Percentiles rank a stretch among this genome's conserved stretches.
Conservation (phyloP, 495 filamentous ascomycete species). For the Aspergillus sclerotioniger region DNA sequence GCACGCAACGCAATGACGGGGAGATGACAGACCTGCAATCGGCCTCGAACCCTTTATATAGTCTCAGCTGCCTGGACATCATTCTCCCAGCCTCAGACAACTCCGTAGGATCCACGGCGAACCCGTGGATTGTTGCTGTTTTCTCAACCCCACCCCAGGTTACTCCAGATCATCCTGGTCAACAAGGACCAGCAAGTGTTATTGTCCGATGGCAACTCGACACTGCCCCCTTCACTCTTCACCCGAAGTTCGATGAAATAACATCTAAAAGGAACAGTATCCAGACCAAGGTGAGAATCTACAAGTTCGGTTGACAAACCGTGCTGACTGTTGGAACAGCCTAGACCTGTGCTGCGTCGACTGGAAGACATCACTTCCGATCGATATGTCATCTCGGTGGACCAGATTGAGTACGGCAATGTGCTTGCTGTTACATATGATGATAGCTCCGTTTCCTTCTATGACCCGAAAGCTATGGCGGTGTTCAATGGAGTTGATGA, state of each 20-base stretch:
- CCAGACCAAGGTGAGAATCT: conserved; percentile 37
- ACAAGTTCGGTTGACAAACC: not conserved
- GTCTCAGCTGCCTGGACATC: conserved; percentile 65
- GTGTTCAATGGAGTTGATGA: conserved; percentile 61
- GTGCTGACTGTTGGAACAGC: conserved; percentile 34
- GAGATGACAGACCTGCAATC: conserved; percentile 29
- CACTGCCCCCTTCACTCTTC: conserved; percentile 55
- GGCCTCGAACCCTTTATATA: conserved; percentile 45
- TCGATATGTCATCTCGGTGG: conserved; percentile 66
- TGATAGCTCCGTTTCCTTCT: conserved; percentile 75
- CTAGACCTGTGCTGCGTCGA: conserved; percentile 59
- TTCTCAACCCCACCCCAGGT: conserved; percentile 59
- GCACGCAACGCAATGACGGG: conserved; percentile 20
- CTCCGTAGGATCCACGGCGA: conserved; percentile 45
- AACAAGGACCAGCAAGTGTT: conserved; percentile 62
- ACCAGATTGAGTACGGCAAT: conserved; percentile 63
- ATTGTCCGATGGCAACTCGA: conserved; percentile 79
- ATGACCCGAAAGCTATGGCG: conserved; percentile 68
- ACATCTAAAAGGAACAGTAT: conserved; percentile 59
- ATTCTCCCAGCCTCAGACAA: conserved; percentile 57
- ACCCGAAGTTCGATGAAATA: conserved; percentile 73
- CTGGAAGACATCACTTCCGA: conserved; percentile 62
- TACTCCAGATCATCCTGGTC: conserved; percentile 49
- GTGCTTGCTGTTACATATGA: conserved; percentile 66
- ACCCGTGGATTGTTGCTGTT: conserved; percentile 66